Percentiles rank a stretch among this genome's conserved stretches.
These are phyloP conservation scores for Phyllosticta citribraziliensis DNA, from an alignment of 2,329 filamentous ascomycete species.

Conservation along the genomic window DNA sequence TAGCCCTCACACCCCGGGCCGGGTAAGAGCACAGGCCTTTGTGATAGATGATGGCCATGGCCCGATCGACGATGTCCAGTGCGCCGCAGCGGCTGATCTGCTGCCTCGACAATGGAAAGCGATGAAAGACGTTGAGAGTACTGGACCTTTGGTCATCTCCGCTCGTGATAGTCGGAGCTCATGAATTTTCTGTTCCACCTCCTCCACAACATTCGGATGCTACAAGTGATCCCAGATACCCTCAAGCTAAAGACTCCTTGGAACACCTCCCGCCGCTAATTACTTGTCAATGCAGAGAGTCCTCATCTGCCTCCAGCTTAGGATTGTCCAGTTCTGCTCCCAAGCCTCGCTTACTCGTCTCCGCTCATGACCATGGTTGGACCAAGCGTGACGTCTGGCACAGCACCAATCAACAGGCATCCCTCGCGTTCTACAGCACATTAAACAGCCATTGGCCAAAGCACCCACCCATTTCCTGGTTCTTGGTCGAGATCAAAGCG, in stretches of 20 bases:
- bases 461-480: background rate
- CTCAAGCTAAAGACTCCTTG: no score
- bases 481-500: background rate
- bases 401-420: background rate
- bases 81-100: background rate
- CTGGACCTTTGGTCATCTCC: no score
- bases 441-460: background rate
- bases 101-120: background rate
- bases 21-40: background rate
- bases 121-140: background rate
- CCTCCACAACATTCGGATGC: no score
- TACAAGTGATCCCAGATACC: no score
- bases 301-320: no score
- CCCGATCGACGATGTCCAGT: background rate
- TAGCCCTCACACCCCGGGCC: background rate
- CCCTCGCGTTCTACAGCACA: background rate
- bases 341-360: no score
- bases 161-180: no score
- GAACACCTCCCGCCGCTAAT: no score
- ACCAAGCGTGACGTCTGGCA: background rate
- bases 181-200: no score
- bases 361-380: no score
- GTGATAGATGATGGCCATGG: background rate
- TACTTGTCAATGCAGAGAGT: no score
- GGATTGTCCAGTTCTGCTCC: no score